Base-by-base conservation (phyloP, 371 early-diverging fungal genomes). In the Dichotomocladium elegans region DNA sequence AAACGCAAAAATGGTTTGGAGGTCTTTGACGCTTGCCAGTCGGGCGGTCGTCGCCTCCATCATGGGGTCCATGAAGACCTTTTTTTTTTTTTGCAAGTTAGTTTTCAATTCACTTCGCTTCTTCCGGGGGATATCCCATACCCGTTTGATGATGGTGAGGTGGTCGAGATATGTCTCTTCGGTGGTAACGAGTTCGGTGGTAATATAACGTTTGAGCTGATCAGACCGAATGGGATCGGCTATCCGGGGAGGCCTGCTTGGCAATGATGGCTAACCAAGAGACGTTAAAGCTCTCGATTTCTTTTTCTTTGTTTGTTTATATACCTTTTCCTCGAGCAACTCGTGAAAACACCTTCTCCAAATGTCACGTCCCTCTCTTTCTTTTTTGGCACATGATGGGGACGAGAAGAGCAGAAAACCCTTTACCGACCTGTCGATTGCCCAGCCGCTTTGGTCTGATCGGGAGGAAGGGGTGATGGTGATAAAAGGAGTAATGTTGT, bases 1-100 rank as follows among this genome's bases (percentile, higher is more conserved):
- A 44, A 67, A 69, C 11, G 68, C 70, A 53, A 74, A 77, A 30
- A 78, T 75, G 29, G 65, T 59, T 28, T 59, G 53, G 24, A 75
- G 61, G 40, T 78, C 74, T 41, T 51, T 59, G 3, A 70, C 43
- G 25, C 59, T 75, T 5, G 68, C 60, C 33, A 69, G 57, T 22
- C 67, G 61, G 27, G 55, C 30, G 45, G 62, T 64, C 7, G 74
- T 65, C 4, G 75, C 74, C 33, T 68, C 58, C 12, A 63, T 43
- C 24, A 72, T 46, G 35, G 79, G 79, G 57, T 78, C 72, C 72
- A 78, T 78, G 47, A 78, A 73, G 47, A 63, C 57, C 79, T 78
- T n/a, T n/a, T n/a, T n/a, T n/a, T n/a, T n/a, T n/a, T n/a, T n/a
- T n/a, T n/a, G n/a, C n/a, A n/a, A n/a, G n/a, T n/a, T n/a, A n/a